phyloP scores from a whole-genome alignment of 2,329 filamentous ascomycete species.

The Colletotrichum filicis region DNA sequence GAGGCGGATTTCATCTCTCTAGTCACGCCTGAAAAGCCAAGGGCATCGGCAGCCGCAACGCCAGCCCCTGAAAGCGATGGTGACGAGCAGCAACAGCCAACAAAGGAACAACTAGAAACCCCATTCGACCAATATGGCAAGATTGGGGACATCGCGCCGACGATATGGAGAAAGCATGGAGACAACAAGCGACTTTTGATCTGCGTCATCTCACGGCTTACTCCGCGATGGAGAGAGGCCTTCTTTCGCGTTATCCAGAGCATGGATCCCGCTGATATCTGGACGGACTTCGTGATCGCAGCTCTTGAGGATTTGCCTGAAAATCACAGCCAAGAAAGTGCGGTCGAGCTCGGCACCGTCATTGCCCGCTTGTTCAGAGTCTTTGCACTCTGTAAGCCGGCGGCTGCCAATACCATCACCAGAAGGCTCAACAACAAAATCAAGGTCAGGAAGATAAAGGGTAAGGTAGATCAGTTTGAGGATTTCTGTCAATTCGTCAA shows the following conservation, averaged over 20 bases:
- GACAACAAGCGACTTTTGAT: constrained; percentile 44
- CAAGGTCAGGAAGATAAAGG: constrained; percentile 39
- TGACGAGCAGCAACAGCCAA: not conserved
- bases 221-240: constrained; percentile 34
- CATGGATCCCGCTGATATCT: constrained; percentile 37
- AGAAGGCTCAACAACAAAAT: constrained; percentile 36
- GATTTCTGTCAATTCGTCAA: constrained; percentile 44
- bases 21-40: constrained; percentile 21
- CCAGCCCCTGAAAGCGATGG: not conserved
- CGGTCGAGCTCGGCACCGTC: not conserved
- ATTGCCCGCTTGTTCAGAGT: constrained; percentile 30
- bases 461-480: constrained; percentile 40
- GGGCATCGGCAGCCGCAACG: not conserved
- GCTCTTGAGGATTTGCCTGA: constrained; percentile 26
- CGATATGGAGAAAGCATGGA: constrained; percentile 36
- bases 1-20: constrained; percentile 14
- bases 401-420: not conserved
- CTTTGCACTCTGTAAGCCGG: constrained; percentile 7
- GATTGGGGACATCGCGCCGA: constrained; percentile 24
- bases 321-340: not conserved
- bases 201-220: constrained; percentile 40
- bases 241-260: constrained; percentile 40
- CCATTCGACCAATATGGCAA: constrained; percentile 26
- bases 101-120: constrained; percentile 15
- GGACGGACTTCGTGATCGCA: constrained; percentile 41